Conservation (phyloP, 2,329 filamentous ascomycete genomes). For the Colletotrichum liaoningense region DNA sequence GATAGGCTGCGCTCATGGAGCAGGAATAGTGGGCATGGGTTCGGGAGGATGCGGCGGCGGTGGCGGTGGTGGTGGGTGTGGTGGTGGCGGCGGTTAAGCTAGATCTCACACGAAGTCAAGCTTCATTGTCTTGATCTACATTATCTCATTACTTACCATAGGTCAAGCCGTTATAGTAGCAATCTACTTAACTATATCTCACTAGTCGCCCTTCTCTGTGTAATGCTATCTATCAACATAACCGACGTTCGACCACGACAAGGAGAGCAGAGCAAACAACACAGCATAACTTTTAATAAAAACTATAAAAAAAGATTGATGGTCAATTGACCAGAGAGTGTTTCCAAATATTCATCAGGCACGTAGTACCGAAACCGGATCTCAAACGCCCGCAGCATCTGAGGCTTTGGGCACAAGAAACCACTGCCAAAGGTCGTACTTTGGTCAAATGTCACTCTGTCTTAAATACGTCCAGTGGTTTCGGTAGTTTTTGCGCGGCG, state of each 20-base stretch:
- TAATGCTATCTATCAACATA: background rate
- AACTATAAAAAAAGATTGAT: no score
- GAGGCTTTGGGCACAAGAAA: background rate
- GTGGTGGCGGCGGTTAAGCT: conserved; percentile 4
- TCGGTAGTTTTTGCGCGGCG: background rate
- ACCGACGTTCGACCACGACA: background rate
- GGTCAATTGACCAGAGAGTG: background rate
- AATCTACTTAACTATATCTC: background rate
- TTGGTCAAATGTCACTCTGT: background rate
- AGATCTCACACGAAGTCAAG: no score
- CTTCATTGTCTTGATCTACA: background rate
- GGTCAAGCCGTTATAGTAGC: background rate
- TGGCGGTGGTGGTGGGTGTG: conserved; percentile 10
- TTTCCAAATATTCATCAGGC: background rate
- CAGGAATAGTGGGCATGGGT: background rate
- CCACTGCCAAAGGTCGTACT: background rate
- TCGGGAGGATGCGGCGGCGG: background rate
- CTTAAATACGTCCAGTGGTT: background rate
- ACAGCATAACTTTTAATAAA: no score
- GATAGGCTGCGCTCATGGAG: background rate
- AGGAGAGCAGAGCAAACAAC: background rate
- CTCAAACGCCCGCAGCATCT: background rate
- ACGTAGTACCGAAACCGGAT: background rate
- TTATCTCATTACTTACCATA: background rate
- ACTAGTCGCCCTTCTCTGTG: no score